Conservation (phyloP, 1,284 basidiomycete genomes). For the Rhizoctonia solani region DNA sequence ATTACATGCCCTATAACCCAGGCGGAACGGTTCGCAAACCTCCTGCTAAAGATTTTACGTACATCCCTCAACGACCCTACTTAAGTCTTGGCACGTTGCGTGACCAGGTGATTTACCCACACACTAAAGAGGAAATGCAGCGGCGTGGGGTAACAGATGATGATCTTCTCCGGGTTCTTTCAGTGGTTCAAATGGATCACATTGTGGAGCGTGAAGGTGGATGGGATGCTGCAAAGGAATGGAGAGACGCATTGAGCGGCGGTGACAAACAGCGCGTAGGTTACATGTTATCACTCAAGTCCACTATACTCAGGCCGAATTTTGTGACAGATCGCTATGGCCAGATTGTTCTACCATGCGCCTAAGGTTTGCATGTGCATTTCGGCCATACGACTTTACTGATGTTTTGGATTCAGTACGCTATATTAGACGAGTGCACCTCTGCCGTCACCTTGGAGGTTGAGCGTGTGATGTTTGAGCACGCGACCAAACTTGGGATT, state of each 20-base stretch:
- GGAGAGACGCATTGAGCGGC: slow-evolving; percentile 90
- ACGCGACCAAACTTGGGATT: slow-evolving; percentile 84
- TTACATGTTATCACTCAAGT: background rate
- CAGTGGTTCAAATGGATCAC: slow-evolving; percentile 82
- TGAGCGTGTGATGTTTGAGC: slow-evolving; percentile 95
- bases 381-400: background rate
- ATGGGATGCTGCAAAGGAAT: slow-evolving; percentile 87
- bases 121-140: slow-evolving; percentile 77
- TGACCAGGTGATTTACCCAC: slow-evolving; percentile 88
- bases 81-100: slow-evolving; percentile 90
- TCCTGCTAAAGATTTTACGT: slow-evolving; percentile 83
- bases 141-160: slow-evolving; percentile 76
- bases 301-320: background rate
- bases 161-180: slow-evolving; percentile 74
- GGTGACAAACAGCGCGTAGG: slow-evolving; percentile 71
- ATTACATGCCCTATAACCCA: slow-evolving; percentile 40
- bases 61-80: slow-evolving; percentile 96
- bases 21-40: slow-evolving; percentile 93
- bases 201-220: slow-evolving; percentile 96
- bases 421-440: slow-evolving; percentile 96
- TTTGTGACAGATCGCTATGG: slow-evolving; percentile 82
- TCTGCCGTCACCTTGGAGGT: slow-evolving; percentile 91
- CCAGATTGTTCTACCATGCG: slow-evolving; percentile 91
- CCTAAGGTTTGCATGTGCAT: slow-evolving; percentile 66
- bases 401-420: slow-evolving; percentile 62